A percentile compares a stretch with the other conserved stretches of the same genome.
These are phyloP conservation scores for Coffea humblotiana DNA, from an alignment of 305 asterid genomes.

Conservation along the genomic window DNA sequence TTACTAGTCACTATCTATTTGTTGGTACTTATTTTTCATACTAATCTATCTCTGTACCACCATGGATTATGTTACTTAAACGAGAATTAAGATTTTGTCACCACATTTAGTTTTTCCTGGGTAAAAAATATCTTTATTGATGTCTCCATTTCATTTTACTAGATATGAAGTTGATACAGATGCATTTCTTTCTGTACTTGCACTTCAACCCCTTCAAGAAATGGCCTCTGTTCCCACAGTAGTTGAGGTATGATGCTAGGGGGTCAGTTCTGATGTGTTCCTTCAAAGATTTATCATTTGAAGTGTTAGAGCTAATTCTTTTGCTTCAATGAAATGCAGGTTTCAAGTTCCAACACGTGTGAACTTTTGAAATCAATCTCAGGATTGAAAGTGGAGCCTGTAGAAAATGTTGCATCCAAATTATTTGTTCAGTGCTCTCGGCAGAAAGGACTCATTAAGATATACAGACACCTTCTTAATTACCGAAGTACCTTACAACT, in stretches of 20 bases:
- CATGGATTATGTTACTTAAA: neutral
- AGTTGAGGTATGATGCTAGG: conserved; percentile 68
- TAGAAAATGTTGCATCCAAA: conserved; percentile 85
- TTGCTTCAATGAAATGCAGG: conserved; percentile 44
- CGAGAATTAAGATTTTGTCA: neutral
- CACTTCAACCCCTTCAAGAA: conserved; percentile 85
- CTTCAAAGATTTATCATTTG: neutral
- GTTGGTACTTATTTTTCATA: neutral
- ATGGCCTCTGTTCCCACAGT: conserved; percentile 84
- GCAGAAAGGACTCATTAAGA: conserved; percentile 92
- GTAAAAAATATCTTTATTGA: neutral
- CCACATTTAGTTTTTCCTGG: neutral
- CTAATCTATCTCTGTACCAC: neutral
- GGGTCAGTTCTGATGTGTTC: conserved; percentile 5
- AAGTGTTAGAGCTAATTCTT: conserved; percentile 5
- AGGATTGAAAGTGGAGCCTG: conserved; percentile 90
- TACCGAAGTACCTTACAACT: conserved; percentile 70
- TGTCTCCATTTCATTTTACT: conserved; percentile 22
- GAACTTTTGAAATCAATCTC: conserved; percentile 85
- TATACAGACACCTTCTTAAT: conserved; percentile 91
- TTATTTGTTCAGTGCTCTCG: conserved; percentile 98
- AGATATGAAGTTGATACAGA: conserved; percentile 97
- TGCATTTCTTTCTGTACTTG: conserved; percentile 93
- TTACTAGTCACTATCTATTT: neutral
- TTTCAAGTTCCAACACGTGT: conserved; percentile 82